Percentiles rank a stretch among this genome's conserved stretches.
These are phyloP conservation scores for Cicer cuneatum DNA, from an alignment of 306 rosid genomes.

Conservation along the genomic window DNA sequence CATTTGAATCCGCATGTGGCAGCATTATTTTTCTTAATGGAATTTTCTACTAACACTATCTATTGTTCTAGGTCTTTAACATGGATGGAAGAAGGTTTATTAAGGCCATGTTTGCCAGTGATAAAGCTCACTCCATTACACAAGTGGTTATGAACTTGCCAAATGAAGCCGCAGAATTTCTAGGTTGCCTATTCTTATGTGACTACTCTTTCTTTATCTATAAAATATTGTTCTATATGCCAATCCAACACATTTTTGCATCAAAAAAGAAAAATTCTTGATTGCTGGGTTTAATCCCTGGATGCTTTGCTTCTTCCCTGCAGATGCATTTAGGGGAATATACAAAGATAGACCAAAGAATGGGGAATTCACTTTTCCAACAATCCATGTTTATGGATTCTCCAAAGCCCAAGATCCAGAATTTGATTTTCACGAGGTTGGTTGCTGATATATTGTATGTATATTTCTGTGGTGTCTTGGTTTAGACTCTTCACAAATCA, in stretches of 20 bases:
- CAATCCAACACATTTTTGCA: slow-evolving; percentile 37
- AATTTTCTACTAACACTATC: slow-evolving; percentile 35
- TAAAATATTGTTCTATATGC: slow-evolving; percentile 3
- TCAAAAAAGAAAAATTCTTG: not conserved
- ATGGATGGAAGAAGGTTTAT: slow-evolving; percentile 99
- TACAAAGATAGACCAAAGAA: slow-evolving; percentile 59
- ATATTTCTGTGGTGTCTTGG: slow-evolving; percentile 26
- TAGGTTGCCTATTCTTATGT: slow-evolving; percentile 59
- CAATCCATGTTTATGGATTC: slow-evolving; percentile 91
- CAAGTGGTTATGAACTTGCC: slow-evolving; percentile 99
- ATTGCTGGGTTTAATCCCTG: slow-evolving; percentile 16
- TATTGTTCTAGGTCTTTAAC: slow-evolving; percentile 73
- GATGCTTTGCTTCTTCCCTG: slow-evolving; percentile 34
- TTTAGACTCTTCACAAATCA: slow-evolving; percentile 25
- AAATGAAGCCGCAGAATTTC: slow-evolving; percentile 81
- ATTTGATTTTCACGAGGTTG: slow-evolving; percentile 91
- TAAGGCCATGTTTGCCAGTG: slow-evolving; percentile 72
- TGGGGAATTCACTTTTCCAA: slow-evolving; percentile 61
- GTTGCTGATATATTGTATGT: slow-evolving; percentile 28
- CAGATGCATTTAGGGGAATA: slow-evolving; percentile 86
- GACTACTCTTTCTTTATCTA: slow-evolving; percentile 27
- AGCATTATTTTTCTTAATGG: slow-evolving; percentile 30
- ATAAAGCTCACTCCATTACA: slow-evolving; percentile 75
- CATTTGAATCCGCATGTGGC: slow-evolving; percentile 35
- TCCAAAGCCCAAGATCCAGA: slow-evolving; percentile 96